Evolutionary conservation across 371 early-diverging fungal genomes (phyloP), one percentile per base, ranked within the genome.

Genomic region (Mortierella sp.): DNA sequence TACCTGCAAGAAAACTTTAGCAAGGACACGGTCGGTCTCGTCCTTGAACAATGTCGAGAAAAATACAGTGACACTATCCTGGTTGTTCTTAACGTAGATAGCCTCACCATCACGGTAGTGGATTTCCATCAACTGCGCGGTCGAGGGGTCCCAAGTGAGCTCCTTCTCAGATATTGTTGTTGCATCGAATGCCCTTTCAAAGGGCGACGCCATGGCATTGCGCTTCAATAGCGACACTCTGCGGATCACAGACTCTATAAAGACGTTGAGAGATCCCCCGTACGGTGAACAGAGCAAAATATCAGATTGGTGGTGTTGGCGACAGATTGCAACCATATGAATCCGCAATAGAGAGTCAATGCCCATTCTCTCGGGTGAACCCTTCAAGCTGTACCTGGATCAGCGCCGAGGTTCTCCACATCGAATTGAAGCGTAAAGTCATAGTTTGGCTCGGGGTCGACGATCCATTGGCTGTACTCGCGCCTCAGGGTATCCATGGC

Each of bases 1-100:
- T 82, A 91, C 94, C 88, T 98, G 98, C 73, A 98, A 83, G 79
- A 99, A 99, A 50, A 99, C 96, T 64, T 92, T 94, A 59, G 96
- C 99, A 83, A 96, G 91, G 60, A 97, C 91, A 50, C 90, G 88
- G 80, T 99, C 99, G 6, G 95, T 94, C 70, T 96, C 97, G 64
- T 98, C 98, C 84, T 96, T 95, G 82, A 99, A 99, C 71, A 88
- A 83, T 26, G 96, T 96, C 48, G 95, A 93, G 81, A 98, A 97
- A 58, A 98, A 95, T 31, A 97, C 98, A 4, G 98, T 97, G 64
- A 98, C 96, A 39, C 98, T 91, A 80, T 98, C 99, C 49, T 89
- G 83, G 63, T 84, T 89, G 45, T 96, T 93, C 73, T 95, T 90
- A 62, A 98, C 83, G 73, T 93, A 97, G 61, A 96, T 93, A 27